Conservation (phyloP, 768 basidiomycete genomes). For the Leucocoprinus leucothites region DNA sequence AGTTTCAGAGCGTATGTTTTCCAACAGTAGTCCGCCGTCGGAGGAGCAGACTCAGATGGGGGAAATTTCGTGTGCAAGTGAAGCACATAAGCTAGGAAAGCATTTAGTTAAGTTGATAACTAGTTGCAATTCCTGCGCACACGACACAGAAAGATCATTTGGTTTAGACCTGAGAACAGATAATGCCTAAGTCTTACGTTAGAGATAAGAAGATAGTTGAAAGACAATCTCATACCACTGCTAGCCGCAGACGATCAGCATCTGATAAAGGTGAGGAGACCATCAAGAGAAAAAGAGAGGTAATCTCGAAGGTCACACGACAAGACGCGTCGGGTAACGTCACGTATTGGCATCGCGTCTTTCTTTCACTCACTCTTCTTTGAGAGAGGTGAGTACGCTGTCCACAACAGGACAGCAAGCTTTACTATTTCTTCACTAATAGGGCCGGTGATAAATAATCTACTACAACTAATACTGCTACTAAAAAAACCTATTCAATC, state of each 20-base stretch:
- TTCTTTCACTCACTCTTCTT: neutral
- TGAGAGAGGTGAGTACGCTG: neutral
- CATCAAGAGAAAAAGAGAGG: neutral
- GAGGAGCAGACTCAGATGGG: slow-evolving; percentile 17
- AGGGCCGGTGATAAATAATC: neutral
- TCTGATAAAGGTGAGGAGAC: slow-evolving; percentile 8
- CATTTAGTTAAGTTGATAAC: neutral
- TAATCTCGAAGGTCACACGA: neutral
- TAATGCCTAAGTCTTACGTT: slow-evolving; percentile 35
- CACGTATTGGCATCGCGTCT: slow-evolving; percentile 2
- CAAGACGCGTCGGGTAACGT: slow-evolving; percentile 9
- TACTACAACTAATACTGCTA: slow-evolving; percentile 2
- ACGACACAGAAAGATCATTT: slow-evolving; percentile 32
- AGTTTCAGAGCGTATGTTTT: slow-evolving; percentile 37
- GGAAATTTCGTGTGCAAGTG: slow-evolving; percentile 37
- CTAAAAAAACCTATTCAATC: slow-evolving; percentile 5
- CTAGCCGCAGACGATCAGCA: slow-evolving; percentile 37
- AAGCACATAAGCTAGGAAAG: slow-evolving; percentile 39
- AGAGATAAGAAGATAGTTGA: neutral
- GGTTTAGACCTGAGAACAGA: slow-evolving; percentile 45
- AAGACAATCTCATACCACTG: slow-evolving; percentile 29
- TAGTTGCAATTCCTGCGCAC: slow-evolving; percentile 24
- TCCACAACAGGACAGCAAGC: neutral
- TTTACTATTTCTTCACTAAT: slow-evolving; percentile 1
- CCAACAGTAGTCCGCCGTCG: slow-evolving; percentile 31